Evolutionary conservation across 495 filamentous ascomycete species (phyloP), one percentile per base, ranked within the genome.

Genomic region (Aspergillus sparsus): DNA sequence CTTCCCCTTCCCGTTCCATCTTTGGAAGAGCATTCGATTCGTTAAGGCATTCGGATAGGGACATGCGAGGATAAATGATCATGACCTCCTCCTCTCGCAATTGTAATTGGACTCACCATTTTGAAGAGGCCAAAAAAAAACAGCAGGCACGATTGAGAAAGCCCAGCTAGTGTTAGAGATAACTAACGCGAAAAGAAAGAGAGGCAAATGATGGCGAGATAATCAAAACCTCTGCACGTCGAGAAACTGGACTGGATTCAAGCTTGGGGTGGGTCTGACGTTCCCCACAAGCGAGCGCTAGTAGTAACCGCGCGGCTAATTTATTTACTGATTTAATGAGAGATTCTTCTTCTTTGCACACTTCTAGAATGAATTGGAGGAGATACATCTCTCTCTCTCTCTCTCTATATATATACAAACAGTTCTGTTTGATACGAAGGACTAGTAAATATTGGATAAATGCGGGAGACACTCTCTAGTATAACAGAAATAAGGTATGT

Each of bases 71-170:
- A 10, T 9, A 51, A 15, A 4, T 39, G 9, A 18, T 15, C 9
- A 18, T 47, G 44, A 18, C 27, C 9, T 21, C 10, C 15, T 18
- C 10, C 13, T 12, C 9, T 49, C 6, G 13, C 16, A 31, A 13
- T 11, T 31, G 32, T 10, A 2, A 13, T 46, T 35, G 0, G 5
- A 58, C 73, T 67, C 62, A 77, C 75, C 75, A 77, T 77, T 53
- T 46, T 76, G 63, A 66, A 55, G 45, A 58, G 44, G 49, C 60
- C 62, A 64, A 55, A 51, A 57, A 58, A 58, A 33, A 16, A 49
- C 49, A 47, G 49, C 16, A 21, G 47, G 55, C 60, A 41, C 45
- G 65, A 49, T 51, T 42, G 62, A 49, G 56, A 58, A 27, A 27
- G 21, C 21, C 21, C 21, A 60, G 33, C 52, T 44, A 45, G 57